Evolutionary conservation across 2,329 filamentous ascomycete species (phyloP).

Genomic region (Venturia oleaginea): DNA sequence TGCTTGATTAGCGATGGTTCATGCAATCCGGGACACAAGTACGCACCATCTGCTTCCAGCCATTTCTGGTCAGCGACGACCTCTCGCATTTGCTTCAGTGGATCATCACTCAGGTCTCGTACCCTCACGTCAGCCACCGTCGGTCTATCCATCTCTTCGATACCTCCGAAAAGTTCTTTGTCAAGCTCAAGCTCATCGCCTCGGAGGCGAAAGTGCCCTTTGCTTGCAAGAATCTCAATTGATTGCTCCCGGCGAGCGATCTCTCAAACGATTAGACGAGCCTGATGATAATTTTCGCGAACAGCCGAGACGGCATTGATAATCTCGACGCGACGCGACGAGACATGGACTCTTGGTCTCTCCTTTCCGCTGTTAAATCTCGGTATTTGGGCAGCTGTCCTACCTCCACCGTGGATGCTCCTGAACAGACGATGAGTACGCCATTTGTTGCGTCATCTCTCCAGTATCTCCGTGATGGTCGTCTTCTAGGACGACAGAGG

Average conservation of each 20-base stretch:
- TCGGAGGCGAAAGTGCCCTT: not conserved
- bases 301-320: not conserved
- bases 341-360: not conserved
- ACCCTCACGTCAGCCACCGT: not conserved
- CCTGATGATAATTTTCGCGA: not conserved
- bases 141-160: not conserved
- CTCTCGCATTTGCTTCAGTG: not conserved
- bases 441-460: not conserved
- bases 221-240: not conserved
- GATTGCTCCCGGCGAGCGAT: not conserved
- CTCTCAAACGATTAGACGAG: not conserved
- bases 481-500: not conserved
- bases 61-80: not conserved
- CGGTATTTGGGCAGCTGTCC: constrained; percentile 1
- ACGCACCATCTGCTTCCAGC: not conserved
- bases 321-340: constrained; percentile 3
- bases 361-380: not conserved
- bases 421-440: not conserved
- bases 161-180: not conserved
- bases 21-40: not conserved
- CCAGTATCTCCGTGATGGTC: not conserved
- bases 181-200: not conserved
- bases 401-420: not conserved
- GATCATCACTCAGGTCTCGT: not conserved
- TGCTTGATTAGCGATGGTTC: not conserved